A percentile compares a stretch with the other conserved stretches of the same genome.
phyloP scores from a whole-genome alignment of 2,329 filamentous ascomycete genomes.

The Fusarium agapanthi region DNA sequence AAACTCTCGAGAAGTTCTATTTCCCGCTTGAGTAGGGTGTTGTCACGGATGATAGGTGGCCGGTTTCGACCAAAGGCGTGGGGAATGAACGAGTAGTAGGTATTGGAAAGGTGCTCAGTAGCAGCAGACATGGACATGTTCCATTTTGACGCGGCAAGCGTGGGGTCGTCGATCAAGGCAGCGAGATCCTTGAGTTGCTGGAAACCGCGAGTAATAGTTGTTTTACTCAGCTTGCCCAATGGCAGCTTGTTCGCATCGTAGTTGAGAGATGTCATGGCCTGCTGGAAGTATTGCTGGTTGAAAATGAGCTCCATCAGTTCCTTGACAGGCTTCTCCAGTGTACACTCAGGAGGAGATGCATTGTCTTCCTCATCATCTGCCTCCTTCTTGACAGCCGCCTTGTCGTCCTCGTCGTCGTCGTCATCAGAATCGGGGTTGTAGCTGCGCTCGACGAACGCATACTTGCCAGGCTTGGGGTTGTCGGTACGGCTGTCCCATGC shows the following conservation, averaged over 20 bases:
- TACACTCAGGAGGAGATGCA: slow-evolving; percentile 58
- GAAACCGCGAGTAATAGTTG: slow-evolving; percentile 79
- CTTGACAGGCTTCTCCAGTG: slow-evolving; percentile 68
- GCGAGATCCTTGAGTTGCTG: slow-evolving; percentile 79
- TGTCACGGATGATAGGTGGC: slow-evolving; percentile 71
- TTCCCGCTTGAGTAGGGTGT: slow-evolving; percentile 73
- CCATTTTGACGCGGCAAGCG: slow-evolving; percentile 56
- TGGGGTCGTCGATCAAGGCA: slow-evolving; percentile 66
- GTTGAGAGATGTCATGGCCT: slow-evolving; percentile 71
- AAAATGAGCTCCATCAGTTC: slow-evolving; percentile 84
- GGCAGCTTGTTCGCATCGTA: slow-evolving; percentile 82
- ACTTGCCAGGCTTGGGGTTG: slow-evolving; percentile 72
- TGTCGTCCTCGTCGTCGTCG: slow-evolving; percentile 54
- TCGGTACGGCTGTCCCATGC: slow-evolving; percentile 62
- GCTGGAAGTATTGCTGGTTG: slow-evolving; percentile 76
- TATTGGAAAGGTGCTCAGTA: slow-evolving; percentile 74
- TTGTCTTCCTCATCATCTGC: slow-evolving; percentile 48
- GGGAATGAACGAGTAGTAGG: slow-evolving; percentile 83
- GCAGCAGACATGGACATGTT: slow-evolving; percentile 50
- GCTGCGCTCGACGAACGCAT: slow-evolving; percentile 81
- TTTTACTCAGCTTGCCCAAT: slow-evolving; percentile 83
- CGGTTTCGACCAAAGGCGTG: slow-evolving; percentile 80
- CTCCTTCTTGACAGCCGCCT: slow-evolving; percentile 46
- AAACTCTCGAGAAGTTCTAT: slow-evolving; percentile 82
- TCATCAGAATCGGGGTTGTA: slow-evolving; percentile 77